Base-by-base conservation (phyloP, 2,329 filamentous ascomycete species). In the Davidsoniella neocaledoniae region DNA sequence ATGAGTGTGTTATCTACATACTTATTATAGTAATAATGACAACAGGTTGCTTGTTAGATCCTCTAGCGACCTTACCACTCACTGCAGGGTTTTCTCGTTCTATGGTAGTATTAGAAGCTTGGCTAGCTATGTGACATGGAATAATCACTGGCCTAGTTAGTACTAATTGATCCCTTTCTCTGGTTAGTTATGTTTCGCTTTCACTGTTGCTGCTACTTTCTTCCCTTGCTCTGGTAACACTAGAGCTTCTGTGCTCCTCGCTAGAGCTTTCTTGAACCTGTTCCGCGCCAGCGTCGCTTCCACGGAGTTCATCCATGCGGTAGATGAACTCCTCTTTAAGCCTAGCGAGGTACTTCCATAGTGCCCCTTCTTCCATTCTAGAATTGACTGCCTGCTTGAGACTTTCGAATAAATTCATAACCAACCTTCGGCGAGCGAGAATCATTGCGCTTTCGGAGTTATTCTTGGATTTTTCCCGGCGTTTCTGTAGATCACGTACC, bases 261-360 rank as follows among this genome's bases (percentile, higher is more conserved):
- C 29, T 12, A 33, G 8, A 33, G 29, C 12, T 33, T 33, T 33
- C 29, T 12, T 33, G 29, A 33, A 1, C 29, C 29, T 33, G 29
- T 33, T 33, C 29, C 12, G 29, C 8, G 29, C 29, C 12, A 33
- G 12, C 12, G 29, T 33, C 29, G 29, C 29, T 9, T 10, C 29
- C 8, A 33, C 29, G 29, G 29, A 46, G 43, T 25, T 49, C 43
- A 40, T 50, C 48, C 51, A 53, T 53, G 36, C 47, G 43, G 23
- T 40, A 46, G 6, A 83, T 71, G 58, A 94, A 94, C 49, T 93
- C 84, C 45, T 73, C 73, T 60, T 90, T 85, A 10, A 91, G 62
- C 53, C 72, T 73, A 49, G 65, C 68, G 42, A 91, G 62, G 72
- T 84, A 87, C 42, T 66, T 67, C 17, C 68, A 65, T 26, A 94